Conservation (phyloP, 768 basidiomycete genomes). For the Peribolospora baueri region DNA sequence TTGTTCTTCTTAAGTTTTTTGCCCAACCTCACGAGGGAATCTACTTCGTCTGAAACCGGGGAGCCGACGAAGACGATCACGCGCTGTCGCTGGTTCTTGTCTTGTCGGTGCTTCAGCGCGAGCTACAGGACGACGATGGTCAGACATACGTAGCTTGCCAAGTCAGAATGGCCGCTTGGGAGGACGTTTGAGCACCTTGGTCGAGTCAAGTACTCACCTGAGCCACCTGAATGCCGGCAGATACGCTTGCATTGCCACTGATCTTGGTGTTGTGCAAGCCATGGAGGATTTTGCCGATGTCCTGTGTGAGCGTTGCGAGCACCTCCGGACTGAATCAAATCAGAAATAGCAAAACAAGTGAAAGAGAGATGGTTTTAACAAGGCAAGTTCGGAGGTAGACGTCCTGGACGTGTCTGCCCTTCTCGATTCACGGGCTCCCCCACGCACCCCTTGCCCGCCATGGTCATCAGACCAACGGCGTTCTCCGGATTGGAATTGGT, state of each 20-base stretch:
- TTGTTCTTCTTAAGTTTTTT: constrained; percentile 99
- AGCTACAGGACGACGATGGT: constrained; percentile 21
- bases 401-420: neutral
- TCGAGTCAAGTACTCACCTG: constrained; percentile 23
- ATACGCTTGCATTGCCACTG: constrained; percentile 59
- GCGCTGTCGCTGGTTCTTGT: constrained; percentile 91
- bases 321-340: constrained; percentile 51
- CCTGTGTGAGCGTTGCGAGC: constrained; percentile 83
- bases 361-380: neutral
- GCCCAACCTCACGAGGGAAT: constrained; percentile 60
- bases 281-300: constrained; percentile 69
- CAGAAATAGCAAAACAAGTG: neutral
- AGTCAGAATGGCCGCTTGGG: neutral
- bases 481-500: constrained; percentile 91
- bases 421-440: neutral
- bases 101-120: constrained; percentile 88
- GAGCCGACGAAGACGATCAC: constrained; percentile 85
- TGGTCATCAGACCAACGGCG: constrained; percentile 91
- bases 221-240: constrained; percentile 75
- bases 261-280: constrained; percentile 46
- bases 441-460: constrained; percentile 80
- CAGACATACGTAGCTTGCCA: too few species aligned
- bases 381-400: neutral
- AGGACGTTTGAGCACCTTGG: neutral
- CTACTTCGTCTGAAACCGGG: constrained; percentile 55